These are phyloP conservation scores for Capronia epimyces DNA, from an alignment of 2,329 filamentous ascomycete genomes.

Conservation along the genomic window DNA sequence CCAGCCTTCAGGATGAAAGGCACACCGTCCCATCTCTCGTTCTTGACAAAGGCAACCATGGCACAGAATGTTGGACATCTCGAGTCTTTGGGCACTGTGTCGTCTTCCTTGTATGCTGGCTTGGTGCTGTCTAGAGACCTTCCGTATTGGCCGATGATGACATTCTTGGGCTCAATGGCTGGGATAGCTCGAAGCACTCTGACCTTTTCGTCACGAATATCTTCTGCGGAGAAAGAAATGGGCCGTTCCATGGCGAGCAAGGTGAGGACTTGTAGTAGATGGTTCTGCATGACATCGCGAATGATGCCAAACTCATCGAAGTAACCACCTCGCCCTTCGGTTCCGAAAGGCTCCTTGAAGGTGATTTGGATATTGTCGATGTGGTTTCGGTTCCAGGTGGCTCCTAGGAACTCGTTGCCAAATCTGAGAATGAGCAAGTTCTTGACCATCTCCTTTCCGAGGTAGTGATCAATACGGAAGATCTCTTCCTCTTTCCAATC, in stretches of 20 bases:
- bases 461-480: slow-evolving; percentile 98
- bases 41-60: slow-evolving; percentile 97
- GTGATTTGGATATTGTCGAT: slow-evolving; percentile 99
- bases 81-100: slow-evolving; percentile 94
- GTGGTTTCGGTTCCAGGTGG: slow-evolving; percentile 98
- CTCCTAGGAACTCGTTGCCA: slow-evolving; percentile 96
- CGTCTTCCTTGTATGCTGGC: slow-evolving; percentile 96
- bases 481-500: slow-evolving; percentile 99
- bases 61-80: slow-evolving; percentile 98
- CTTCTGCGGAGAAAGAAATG: slow-evolving; percentile 95
- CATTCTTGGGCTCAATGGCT: slow-evolving; percentile 96
- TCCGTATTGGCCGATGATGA: slow-evolving; percentile 98
- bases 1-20: slow-evolving; percentile 99
- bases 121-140: slow-evolving; percentile 94
- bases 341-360: slow-evolving; percentile 99
- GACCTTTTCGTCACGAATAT: slow-evolving; percentile 97
- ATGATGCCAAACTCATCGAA: slow-evolving; percentile 99
- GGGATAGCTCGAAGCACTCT: slow-evolving; percentile 90
- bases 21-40: slow-evolving; percentile 98
- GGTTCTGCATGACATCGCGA: slow-evolving; percentile 99
- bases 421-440: slow-evolving; percentile 97
- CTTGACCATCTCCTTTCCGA: slow-evolving; percentile 99
- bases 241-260: slow-evolving; percentile 96
- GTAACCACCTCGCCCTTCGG: slow-evolving; percentile 94
- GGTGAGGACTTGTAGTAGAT: slow-evolving; percentile 91